Base-by-base conservation (phyloP, 805 yeast genomes). In the Debaryomyces prosopidis region DNA sequence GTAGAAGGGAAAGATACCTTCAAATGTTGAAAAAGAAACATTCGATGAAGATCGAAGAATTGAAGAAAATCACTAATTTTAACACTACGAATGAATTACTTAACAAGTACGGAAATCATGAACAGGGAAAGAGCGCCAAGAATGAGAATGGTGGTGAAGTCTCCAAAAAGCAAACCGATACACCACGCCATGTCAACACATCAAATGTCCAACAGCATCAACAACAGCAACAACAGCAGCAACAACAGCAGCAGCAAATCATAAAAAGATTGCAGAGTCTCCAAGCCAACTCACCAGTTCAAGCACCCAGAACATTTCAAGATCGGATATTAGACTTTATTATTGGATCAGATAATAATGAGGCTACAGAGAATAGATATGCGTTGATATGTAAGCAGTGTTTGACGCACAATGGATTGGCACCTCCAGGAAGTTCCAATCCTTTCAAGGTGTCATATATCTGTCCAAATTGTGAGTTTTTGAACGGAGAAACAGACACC, bases 351-450 rank as follows among this genome's bases (percentile, higher is more conserved):
- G 92, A 90, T 16, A 79, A 78, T 42, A 88, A 83, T 62, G 92
- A 86, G 55, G 63, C 77, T 38, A 70, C 80, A 39, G 79, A 80
- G 36, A 68, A 69, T 46, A 64, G 95, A 36, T 85, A 74, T 59
- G 96, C 96, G 0, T 71, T 88, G 52, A 85, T 88, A 12, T 88
- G 96, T 60, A 51, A 57, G 15, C 65, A 72, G n/a, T 88, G 96
- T 58, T 68, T 63, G 17, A 72, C 71, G 14, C 95, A 88, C 63
- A 88, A 89, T 57, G 96, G 96, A 1, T 71, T 88, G 37, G 95
- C 95, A 0, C 87, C 89, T 3, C 89, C 87, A 1, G 85, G 85
- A 6, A 66, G 75, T 47, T 48, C 59, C 2, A 58, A 65, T 44
- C 85, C 92, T 0, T 55, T 53, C 2, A 56, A 62, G 4, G 80